Base-by-base conservation (phyloP, 257 asterid genomes). In the Scutellaria barbata region DNA sequence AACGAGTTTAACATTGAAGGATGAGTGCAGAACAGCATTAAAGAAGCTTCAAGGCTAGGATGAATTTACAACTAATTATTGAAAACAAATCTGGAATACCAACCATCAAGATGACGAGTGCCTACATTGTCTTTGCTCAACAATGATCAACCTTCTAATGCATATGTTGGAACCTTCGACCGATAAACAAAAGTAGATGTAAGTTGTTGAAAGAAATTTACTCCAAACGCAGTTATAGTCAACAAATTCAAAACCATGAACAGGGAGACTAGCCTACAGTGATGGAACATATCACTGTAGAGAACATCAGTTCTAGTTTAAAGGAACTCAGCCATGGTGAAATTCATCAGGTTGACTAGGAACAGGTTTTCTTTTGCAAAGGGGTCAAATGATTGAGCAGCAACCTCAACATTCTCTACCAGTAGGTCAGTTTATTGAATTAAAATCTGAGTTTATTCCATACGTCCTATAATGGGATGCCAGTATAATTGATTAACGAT, bases 91-190 rank as follows among this genome's bases (percentile, higher is more conserved):
- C 16, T 8, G 13, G 47, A 46, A 66, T 8, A 18, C 81, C 54
- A 63, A 77, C 72, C 55, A 51, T 74, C 56, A 55, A 73, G 73
- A 53, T 57, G 53, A 33, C 30, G 50, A 53, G 70, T 76, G 63
- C 71, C 63, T 45, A 45, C 13, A 58, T 55, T 35, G 60, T 45
- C 48, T 40, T 58, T 53, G 71, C 40, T 74, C 57, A 30, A 45
- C 35, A 30, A 30, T 30, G 5, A 7, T 84, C 80, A 88, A 79
- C 95, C 91, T 77, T 86, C 95, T 60, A 90, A 75, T 58, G 93
- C 90, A 77, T 77, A 86, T 60, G 93, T 74, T 9, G 88, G 93
- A 57, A 84, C 86, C 96, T 90, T 81, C 78, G 81, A 60, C 46
- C 62, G 53, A 72, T 35, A 77, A 58, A 71, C 66, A 79, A n/a